Evolutionary conservation across 305 asterid species (phyloP).

Genomic region (Fraxinus platypoda): DNA sequence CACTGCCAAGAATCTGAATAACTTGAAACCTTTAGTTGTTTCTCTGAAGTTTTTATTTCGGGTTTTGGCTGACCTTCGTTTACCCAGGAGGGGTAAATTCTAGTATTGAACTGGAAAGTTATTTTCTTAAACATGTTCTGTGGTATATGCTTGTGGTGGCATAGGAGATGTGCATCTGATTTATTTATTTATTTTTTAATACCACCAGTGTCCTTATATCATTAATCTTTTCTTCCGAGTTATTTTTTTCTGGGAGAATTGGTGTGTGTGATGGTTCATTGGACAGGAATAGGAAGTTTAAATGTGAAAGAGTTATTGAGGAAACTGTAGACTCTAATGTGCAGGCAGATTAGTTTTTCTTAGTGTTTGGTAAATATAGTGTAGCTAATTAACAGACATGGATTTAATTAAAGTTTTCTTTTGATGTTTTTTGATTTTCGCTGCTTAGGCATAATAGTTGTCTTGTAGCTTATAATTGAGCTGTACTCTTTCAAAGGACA

Average conservation of each 20-base stretch:
- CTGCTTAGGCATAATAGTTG: background rate
- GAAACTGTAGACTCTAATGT: background rate
- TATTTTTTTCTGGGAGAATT: background rate
- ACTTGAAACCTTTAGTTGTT: background rate
- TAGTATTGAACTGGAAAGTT: background rate
- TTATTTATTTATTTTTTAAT: background rate
- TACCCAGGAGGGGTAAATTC: background rate
- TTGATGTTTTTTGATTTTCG: background rate
- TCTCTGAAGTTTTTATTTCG: conserved; percentile 1
- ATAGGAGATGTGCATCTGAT: background rate
- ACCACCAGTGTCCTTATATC: background rate
- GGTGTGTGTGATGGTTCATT: conserved; percentile 6
- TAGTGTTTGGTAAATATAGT: background rate
- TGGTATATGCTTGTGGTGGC: background rate
- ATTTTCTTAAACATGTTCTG: background rate
- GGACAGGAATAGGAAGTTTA: background rate
- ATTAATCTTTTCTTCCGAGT: background rate
- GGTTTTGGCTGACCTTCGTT: background rate
- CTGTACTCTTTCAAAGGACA: background rate
- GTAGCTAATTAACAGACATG: background rate
- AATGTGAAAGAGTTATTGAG: background rate
- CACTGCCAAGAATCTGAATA: conserved; percentile 5
- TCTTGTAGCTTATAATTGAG: background rate
- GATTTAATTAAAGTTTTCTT: background rate
- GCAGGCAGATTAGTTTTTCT: background rate